phyloP scores from a whole-genome alignment of 2,329 filamentous ascomycete genomes.

The Arthrobotrys pseudoclavata region DNA sequence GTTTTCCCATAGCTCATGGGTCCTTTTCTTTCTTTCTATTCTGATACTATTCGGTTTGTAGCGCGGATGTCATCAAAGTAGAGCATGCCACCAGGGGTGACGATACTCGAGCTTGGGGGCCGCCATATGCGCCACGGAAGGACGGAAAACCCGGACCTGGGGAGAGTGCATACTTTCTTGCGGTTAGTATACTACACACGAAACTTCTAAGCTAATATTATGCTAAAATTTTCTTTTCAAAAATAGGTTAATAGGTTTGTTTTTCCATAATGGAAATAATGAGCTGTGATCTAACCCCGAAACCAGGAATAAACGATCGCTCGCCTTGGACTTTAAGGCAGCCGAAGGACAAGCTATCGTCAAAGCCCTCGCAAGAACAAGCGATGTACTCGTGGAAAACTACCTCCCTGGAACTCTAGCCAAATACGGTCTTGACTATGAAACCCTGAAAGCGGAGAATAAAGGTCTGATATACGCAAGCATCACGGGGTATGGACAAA shows the following conservation, averaged over 20 bases:
- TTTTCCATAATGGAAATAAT: no score
- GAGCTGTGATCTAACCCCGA: neutral
- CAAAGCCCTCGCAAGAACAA: conserved; percentile 84
- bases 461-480: conserved; percentile 91
- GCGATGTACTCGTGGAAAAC: conserved; percentile 95
- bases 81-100: conserved; percentile 93
- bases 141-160: conserved; percentile 76
- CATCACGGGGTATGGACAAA: conserved; percentile 97
- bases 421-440: conserved; percentile 93
- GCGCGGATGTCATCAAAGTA: conserved; percentile 96
- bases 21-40: neutral
- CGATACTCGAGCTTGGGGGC: conserved; percentile 96
- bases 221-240: neutral
- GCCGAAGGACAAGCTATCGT: conserved; percentile 85
- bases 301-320: conserved; percentile 93
- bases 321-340: conserved; percentile 91
- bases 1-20: conserved; percentile 11
- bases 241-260: conserved; percentile 45
- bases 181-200: conserved; percentile 71
- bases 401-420: conserved; percentile 90
- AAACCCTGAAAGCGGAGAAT: conserved; percentile 83
- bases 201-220: neutral
- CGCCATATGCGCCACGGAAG: conserved; percentile 82
- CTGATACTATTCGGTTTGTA: conserved; percentile 65
- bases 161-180: conserved; percentile 94